Base-by-base conservation (phyloP, 306 rosid species). In the Alnus rubra region DNA sequence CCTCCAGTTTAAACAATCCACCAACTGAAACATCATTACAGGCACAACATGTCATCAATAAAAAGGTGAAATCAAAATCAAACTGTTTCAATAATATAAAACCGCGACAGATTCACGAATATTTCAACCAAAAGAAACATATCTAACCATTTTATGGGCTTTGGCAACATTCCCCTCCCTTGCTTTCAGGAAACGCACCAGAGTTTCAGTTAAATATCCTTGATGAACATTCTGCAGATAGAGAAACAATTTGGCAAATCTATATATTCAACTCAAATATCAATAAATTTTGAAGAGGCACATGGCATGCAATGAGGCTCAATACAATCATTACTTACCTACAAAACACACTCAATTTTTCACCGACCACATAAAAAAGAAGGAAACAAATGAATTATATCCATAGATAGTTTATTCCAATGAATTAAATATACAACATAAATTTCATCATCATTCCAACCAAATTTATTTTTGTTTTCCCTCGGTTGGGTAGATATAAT, bases 1-100 rank as follows among this genome's bases (percentile, higher is more conserved):
- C 90, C 99, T 90, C 99, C 99, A 95, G 67, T 90, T 85, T 74
- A 95, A 84, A 84, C 90, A 81, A 51, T 95, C 99, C 53, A 95
- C 80, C 80, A 95, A 82, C 99, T 95, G 92, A 63, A 88, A 86
- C 78, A 65, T 39, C 54, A 73, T n/a, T 12, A 77, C 19, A 73
- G 33, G 23, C 63, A 77, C 73, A 39, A 73, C 48, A 51, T 64
- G 52, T 78, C 23, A 74, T 16, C 56, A 78, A 74, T 71, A 71
- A 73, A 83, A 31, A 8, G 7, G 62, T 53, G 74, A 71, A 53
- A 55, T 30, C 71, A 80, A 33, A 79, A 51, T 37, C 69, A 64
- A 71, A 1, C 14, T 9, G n/a, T 58, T n/a, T 33, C 55, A 14
- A 48, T 9, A 18, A 54, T 15, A 76, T 30, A 54, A 31, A 73